Evolutionary conservation across 495 filamentous ascomycete genomes (phyloP), one percentile per base, ranked within the genome.

Genomic region (Podospora pseudopauciseta): DNA sequence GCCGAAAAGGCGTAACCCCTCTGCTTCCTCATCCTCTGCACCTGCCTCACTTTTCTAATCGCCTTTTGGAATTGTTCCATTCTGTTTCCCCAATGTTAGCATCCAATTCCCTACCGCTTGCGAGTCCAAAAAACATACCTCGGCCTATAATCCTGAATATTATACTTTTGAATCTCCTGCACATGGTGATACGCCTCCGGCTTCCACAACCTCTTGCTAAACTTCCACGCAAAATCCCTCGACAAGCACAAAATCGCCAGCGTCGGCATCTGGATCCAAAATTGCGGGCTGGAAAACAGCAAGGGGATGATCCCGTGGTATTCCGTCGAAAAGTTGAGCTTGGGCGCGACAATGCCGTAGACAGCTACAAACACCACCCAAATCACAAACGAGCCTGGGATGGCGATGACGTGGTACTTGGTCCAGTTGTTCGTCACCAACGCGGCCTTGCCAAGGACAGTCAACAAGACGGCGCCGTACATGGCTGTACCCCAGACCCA

Each of bases 31-130:
- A 98, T 99, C 68, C 95, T 90, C 81, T 98, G 96, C 56, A 98
- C 96, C 81, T 99, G 95, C 57, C 95, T 89, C 61, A 98, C 95
- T 80, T 99, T 99, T 71, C 95, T 89, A 75, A 99, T 97, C 28
- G 95, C 95, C 80, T 99, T 99, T 80, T 99, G 95, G 87, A 99
- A 99, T 80, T 99, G 95, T 78, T 99, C 95, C 95, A 99, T 99
- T 54, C 90, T 92, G 68, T 73, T 57, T n/a, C 16, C 11, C 23
- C 15, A 55, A 64, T 1, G 60, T 74, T 59, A 79, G 67, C 7
- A 60, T 58, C 15, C 16, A 67, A 63, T 56, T 13, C 53, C 23
- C 30, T 7, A 32, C 30, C 3, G 7, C 30, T 32, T 32, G 5
- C 19, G 44, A 39, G 53, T 23, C 20, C 20, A 30, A 66, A 13